These are phyloP conservation scores for Viola pubescens DNA, from an alignment of 441 rosid genomes.

Conservation along the genomic window DNA sequence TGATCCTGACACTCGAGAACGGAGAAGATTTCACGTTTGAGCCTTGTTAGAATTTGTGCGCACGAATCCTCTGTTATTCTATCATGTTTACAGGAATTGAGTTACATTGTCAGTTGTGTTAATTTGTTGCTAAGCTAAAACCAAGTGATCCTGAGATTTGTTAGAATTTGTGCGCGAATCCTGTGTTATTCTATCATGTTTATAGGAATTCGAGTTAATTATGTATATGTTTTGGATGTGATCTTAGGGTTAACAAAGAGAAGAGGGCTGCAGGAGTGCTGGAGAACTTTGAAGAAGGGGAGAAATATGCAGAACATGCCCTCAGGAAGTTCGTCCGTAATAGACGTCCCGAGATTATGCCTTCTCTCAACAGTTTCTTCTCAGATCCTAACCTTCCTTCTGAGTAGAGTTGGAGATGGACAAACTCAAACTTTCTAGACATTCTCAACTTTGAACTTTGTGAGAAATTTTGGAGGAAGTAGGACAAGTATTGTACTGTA, in stretches of 20 bases:
- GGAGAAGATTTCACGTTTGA: too few species aligned
- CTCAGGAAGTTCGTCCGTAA: conserved; percentile 41
- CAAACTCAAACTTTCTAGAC: too few species aligned
- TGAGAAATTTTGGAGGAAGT: not conserved
- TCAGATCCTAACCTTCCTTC: conserved; percentile 34
- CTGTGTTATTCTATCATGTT: too few species aligned
- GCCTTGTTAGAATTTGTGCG: too few species aligned
- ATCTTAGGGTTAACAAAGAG: conserved; percentile 44
- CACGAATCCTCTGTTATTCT: too few species aligned
- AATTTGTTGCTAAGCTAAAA: too few species aligned
- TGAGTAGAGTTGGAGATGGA: not conserved
- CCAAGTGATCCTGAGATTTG: too few species aligned
- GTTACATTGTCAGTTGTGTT: too few species aligned
- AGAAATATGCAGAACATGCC: conserved; percentile 44
- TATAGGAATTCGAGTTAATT: not conserved
- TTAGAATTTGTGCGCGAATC: too few species aligned
- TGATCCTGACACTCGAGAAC: too few species aligned
- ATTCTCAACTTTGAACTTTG: not conserved
- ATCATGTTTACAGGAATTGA: not conserved
- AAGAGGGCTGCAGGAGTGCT: conserved; percentile 52
- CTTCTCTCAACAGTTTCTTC: conserved; percentile 52
- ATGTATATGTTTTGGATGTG: not conserved
- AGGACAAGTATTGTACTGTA: not conserved
- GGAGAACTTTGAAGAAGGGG: conserved; percentile 47
- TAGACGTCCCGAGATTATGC: conserved; percentile 45